Percentiles rank a stretch among this genome's conserved stretches.
phyloP scores from a whole-genome alignment of 306 rosid species.

The Canavalia ensiformis region DNA sequence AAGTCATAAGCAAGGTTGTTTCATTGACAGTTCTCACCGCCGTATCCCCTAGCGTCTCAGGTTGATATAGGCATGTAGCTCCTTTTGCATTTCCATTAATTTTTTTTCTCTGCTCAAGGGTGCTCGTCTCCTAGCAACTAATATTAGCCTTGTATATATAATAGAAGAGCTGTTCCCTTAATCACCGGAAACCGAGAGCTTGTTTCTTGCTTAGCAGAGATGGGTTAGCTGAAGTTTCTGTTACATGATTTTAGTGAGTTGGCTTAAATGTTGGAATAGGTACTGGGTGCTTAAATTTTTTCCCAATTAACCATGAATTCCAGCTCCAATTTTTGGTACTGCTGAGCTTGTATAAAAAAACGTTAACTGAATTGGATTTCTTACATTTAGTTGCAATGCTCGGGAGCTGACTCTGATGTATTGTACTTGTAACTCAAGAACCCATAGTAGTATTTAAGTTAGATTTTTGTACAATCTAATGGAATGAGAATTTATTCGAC shows the following conservation, averaged over 20 bases:
- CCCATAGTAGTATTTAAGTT: background rate
- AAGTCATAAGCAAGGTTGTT: constrained; percentile 11
- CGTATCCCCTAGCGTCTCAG: background rate
- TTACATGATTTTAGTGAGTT: background rate
- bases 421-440: background rate
- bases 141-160: constrained; percentile 22
- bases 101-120: background rate
- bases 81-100: constrained; percentile 11
- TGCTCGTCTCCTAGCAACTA: background rate
- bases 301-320: background rate
- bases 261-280: background rate
- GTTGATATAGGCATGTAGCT: background rate
- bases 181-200: background rate
- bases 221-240: constrained; percentile 18
- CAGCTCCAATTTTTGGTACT: background rate
- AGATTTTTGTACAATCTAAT: constrained; percentile 8
- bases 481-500: background rate
- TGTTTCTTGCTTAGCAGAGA: constrained; percentile 1
- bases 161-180: constrained; percentile 24
- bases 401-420: background rate
- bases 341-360: background rate
- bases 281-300: background rate
- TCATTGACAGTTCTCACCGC: background rate
- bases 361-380: background rate
- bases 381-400: background rate